Base-by-base conservation (phyloP, 2,329 filamentous ascomycete genomes). In the Colletotrichum australisinense region DNA sequence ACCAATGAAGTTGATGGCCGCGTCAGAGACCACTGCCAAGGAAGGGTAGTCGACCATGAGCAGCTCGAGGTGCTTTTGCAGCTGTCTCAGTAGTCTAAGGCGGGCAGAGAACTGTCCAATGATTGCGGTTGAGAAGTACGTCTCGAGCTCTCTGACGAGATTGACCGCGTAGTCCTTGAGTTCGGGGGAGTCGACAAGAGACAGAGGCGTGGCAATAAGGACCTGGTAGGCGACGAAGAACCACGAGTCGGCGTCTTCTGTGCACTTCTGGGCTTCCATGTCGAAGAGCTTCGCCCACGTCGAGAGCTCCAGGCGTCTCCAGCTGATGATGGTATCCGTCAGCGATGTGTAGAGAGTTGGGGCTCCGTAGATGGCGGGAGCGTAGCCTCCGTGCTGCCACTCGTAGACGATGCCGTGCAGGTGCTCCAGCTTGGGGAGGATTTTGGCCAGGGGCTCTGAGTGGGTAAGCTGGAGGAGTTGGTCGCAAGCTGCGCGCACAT, bases 211-310 rank as follows among this genome's bases (percentile, higher is more conserved):
- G 3, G 92, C 93, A 76, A 99, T 89, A 55, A 97, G 90, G 5
- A 93, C 94, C 82, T 98, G 95, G 78, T 98, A 99, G 1, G 96
- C 95, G 73, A 98, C 89, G 78, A 98, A 99, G 93, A 95, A 99
- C 97, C 97, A 99, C 19, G 93, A 93, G 77, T 92, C 92, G 2
- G 96, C 95, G 78, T 95, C 93, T 62, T 94, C 89, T 26, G 92
- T 87, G 77, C 92, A 95, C 78, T 93, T 95, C 66, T 90, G 88
- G 49, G 91, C 88, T 81, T 99, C 97, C 81, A 94, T 91, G 76
- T 98, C 94, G 73, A 99, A 93, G 3, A 99, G 83, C 55, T 93
- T 93, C 46, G 94, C 92, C 97, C 97, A 99, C 0, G 96, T 98
- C 0, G 94, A 93, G 30, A 99, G 87, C 79, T 99, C 97, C 38